Evolutionary conservation across 805 yeast species (phyloP), one percentile per base, ranked within the genome.

Genomic region (Aciculoconidium aculeatum): DNA sequence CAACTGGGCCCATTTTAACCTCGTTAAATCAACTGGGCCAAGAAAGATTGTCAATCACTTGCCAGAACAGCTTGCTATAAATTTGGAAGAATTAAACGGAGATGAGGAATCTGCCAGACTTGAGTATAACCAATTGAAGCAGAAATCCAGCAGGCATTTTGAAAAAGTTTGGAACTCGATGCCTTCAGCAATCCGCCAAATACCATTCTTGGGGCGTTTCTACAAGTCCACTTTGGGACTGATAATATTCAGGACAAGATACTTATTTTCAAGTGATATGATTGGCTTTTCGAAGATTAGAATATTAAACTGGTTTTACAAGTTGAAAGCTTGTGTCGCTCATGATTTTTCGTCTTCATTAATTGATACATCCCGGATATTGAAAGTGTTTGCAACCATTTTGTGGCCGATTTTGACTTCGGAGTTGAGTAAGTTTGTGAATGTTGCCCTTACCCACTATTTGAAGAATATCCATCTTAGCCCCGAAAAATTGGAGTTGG

Each of bases 331-430:
- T 3, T 57, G 67, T 31, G 21, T 61, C 11, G 37, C 38, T 15
- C 42, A 58, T 30, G 67, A 64, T 40, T 64, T 52, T 36, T 53
- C 67, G 5, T 15, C 37, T 3, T 30, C 51, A 3, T 39, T 57
- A 6, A 29, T 48, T 2, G 24, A 31, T 14, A 43, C 41, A 13
- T 58, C 61, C 12, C 32, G 41, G 4, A 40, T 57, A 1, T 37
- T 60, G 9, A 34, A 55, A 19, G 39, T 47, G 7, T 29, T 60
- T 10, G 51, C 67, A 8, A 57, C 68, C 2, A 15, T 57, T n/a
- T 11, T 54, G 21, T 63, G 69, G 69, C 70, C 70, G 9, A 58
- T 50, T 31, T 20, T 53, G 8, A 51, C 63, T 6, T 49, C 65
- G 0, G 55, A 56, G 28, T 17, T 59, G 3, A 68, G 69, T 1